phyloP scores from a whole-genome alignment of 495 filamentous ascomycete species.

The Aspergillus nanangensis region DNA sequence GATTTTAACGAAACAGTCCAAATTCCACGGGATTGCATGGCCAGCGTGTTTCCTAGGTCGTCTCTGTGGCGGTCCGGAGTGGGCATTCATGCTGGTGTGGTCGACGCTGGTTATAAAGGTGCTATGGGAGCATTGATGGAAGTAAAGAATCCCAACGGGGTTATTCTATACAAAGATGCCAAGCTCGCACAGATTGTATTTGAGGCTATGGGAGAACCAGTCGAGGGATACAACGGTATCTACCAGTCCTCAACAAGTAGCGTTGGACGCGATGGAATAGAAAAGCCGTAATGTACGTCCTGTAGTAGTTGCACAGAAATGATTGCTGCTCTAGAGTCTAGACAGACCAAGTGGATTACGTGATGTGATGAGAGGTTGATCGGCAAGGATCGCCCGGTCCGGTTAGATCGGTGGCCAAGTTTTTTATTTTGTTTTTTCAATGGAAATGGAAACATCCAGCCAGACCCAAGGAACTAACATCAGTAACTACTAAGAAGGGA shows the following conservation, averaged over 20 bases:
- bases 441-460: too few species aligned
- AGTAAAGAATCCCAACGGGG: conserved; percentile 32
- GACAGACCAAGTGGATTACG: conserved; percentile 5
- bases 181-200: conserved; percentile 43
- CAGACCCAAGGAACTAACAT: too few species aligned
- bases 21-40: conserved; percentile 37
- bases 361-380: conserved; percentile 9
- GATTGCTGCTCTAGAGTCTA: too few species aligned
- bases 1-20: conserved; percentile 44
- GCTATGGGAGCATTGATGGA: conserved; percentile 40
- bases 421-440: too few species aligned
- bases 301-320: too few species aligned
- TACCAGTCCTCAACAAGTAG: too few species aligned
- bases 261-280: too few species aligned
- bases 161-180: conserved; percentile 27
- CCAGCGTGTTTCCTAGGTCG: conserved; percentile 28
- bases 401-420: too few species aligned
- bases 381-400: conserved; percentile 2
- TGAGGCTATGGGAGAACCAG: conserved; percentile 25
- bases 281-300: too few species aligned
- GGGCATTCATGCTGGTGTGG: conserved; percentile 33
- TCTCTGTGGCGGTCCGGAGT: conserved; percentile 40
- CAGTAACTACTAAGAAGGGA: too few species aligned
- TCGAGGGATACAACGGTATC: conserved; percentile 38
- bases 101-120: conserved; percentile 45